Base-by-base conservation (phyloP, 2,329 filamentous ascomycete species). In the Monosporascus sp. region DNA sequence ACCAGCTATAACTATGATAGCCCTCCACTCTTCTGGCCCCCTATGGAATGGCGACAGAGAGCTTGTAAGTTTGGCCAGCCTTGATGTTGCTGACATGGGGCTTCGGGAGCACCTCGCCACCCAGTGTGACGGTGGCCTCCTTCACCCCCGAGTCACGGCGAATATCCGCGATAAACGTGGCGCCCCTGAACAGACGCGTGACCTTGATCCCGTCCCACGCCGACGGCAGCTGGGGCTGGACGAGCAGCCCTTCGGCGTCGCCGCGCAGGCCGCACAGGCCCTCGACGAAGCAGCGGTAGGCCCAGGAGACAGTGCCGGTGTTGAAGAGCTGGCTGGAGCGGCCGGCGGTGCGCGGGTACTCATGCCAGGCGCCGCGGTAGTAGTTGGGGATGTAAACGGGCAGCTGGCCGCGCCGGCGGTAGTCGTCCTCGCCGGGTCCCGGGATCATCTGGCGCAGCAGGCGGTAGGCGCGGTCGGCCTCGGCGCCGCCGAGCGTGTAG, bases 301-400 rank as follows among this genome's bases (percentile, higher is more conserved):
- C 77, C 80, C 79, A 83, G 18, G 76, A 76, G 24, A 80, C 75
- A 6, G 79, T 82, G 3, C 79, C 80, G 2, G 79, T 83, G 62
- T 82, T 82, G 68, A 83, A 82, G 17, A 83, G 63, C 62, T 81
- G 79, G 58, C 77, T 80, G 9, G 77, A 80, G 0, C 79, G 73
- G 3, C 80, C 80, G 5, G 79, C 79, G 0, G 79, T 81, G 45
- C 78, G 67, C 2, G 76, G 77, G 57, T 71, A 74, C 61, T 74
- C 63, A 49, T 70, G 70, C 65, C 70, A 79, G 0, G 73, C 78
- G 2, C 77, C 78, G 20, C 78, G 75, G 68, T 82, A 83, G 66
- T 82, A 83, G 61, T 82, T 83, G 15, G 80, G 80, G 39, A 82
- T 78, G 62, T 77, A 83, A 17, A 81, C 72, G 0, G 80, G 80